Base-by-base conservation (phyloP, 768 basidiomycete species). In the Cytidiella melzeri region DNA sequence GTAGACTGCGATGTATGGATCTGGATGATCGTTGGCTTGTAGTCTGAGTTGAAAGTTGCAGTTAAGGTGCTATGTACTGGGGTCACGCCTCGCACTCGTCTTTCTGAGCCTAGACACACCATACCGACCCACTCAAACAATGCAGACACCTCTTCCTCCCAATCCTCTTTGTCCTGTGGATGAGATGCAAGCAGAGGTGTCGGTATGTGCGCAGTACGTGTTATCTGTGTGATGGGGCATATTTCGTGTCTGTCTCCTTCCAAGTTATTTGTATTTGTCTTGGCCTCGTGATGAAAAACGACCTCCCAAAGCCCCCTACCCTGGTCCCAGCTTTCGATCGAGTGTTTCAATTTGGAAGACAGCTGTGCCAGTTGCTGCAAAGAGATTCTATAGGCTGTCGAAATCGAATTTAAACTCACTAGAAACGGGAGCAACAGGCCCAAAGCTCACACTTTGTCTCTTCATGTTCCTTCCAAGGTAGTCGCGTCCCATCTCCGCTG, bases 91-190 rank as follows among this genome's bases (percentile, higher is more conserved):
- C 20, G 37, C 23, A 51, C 60, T 5, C 52, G 83, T 87, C 87
- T 72, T 59, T 84, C 82, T 1, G 87, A 71, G 12, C 79, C 83
- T 4, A 88, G 58, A 49, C 70, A 72, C 3, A 79, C 82, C 78
- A 88, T 75, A 5, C 85, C 87, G 6, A 80, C 71, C 87, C 87
- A 89, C 60, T 88, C 87, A 45, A 84, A 82, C 13, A 86, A 64
- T 3, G 59, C 64, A 6, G 64, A 60, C 38, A 77, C 64, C 6
- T 69, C 67, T 9, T 68, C 66, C 5, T 73, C 62, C 73, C 80
- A 80, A 48, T 81, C 79, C 39, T 81, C 79, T 7, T 57, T 38
- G 20, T 75, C 74, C 2, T 61, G 56, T 34, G 30, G 9, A 34
- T 15, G 7, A 15, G n/a, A n/a, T n/a, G n/a, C n/a, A n/a, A n/a